Conservation (phyloP, 495 filamentous ascomycete genomes). For the Podospora conica region DNA sequence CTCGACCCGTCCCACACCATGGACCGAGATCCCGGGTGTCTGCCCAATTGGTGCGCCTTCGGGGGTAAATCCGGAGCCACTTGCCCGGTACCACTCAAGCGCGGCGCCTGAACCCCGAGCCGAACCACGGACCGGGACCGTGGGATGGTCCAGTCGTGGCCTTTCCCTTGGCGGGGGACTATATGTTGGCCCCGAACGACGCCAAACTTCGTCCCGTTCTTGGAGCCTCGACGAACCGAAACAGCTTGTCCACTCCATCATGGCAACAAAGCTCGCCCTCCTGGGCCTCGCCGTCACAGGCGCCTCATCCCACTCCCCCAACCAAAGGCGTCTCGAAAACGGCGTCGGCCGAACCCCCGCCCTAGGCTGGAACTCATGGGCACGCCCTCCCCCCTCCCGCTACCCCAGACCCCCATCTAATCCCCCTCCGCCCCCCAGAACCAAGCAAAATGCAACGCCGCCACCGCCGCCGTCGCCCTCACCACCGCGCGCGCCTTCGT, state of each 20-base stretch:
- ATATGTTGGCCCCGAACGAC: neutral
- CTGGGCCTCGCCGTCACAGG: neutral
- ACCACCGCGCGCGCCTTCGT: conserved; percentile 13
- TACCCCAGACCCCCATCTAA: neutral
- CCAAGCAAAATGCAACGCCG: conserved; percentile 15
- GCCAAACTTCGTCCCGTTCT: neutral
- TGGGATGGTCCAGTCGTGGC: neutral
- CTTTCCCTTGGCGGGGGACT: neutral
- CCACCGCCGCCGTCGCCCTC: conserved; percentile 13
- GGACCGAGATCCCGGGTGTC: neutral
- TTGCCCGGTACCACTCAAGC: neutral
- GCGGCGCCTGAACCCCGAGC: neutral
- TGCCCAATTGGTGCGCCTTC: neutral
- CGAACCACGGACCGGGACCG: neutral
- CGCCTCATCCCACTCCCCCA: neutral
- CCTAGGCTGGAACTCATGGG: neutral
- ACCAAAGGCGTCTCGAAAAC: neutral
- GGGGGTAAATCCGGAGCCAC: neutral
- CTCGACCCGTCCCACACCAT: neutral
- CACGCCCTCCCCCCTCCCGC: neutral
- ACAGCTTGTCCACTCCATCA: neutral
- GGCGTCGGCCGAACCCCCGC: neutral
- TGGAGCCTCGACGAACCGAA: neutral
- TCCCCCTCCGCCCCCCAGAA: conserved; percentile 1
- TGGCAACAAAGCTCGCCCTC: neutral